phyloP scores from a whole-genome alignment of 305 asterid genomes.

The Fraxinus sp. region DNA sequence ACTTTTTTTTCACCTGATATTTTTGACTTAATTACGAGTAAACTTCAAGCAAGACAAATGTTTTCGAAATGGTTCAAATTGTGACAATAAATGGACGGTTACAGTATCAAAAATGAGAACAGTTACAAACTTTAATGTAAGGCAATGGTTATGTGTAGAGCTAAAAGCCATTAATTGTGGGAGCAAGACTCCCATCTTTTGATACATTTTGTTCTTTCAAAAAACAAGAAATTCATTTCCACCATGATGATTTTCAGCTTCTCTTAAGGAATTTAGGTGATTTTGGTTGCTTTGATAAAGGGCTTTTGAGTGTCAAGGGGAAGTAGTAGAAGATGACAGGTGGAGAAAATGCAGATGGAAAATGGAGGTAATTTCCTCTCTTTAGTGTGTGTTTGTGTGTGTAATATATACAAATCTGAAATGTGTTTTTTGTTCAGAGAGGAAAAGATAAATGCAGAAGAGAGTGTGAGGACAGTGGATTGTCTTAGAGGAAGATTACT shows the following conservation, averaged over 20 bases:
- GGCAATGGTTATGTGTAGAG: neutral
- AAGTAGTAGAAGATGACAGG: conserved; percentile 21
- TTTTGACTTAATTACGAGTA: neutral
- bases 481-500: conserved; percentile 80
- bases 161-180: neutral
- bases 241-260: conserved; percentile 1
- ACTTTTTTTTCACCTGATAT: neutral
- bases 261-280: neutral
- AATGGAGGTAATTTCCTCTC: conserved; percentile 21
- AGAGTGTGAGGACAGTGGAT: conserved; percentile 56
- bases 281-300: conserved; percentile 8
- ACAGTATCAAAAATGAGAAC: neutral
- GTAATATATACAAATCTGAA: neutral
- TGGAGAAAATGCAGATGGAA: conserved; percentile 34
- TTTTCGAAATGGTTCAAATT: neutral
- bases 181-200: neutral
- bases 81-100: neutral
- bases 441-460: conserved; percentile 45
- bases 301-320: neutral
- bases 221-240: neutral
- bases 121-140: neutral
- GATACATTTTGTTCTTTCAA: neutral
- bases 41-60: neutral
- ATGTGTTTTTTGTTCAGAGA: conserved; percentile 6
- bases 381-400: neutral